Evolutionary conservation across 2,329 filamentous ascomycete genomes (phyloP).

Genomic region (Pyrenochaeta sp.): DNA sequence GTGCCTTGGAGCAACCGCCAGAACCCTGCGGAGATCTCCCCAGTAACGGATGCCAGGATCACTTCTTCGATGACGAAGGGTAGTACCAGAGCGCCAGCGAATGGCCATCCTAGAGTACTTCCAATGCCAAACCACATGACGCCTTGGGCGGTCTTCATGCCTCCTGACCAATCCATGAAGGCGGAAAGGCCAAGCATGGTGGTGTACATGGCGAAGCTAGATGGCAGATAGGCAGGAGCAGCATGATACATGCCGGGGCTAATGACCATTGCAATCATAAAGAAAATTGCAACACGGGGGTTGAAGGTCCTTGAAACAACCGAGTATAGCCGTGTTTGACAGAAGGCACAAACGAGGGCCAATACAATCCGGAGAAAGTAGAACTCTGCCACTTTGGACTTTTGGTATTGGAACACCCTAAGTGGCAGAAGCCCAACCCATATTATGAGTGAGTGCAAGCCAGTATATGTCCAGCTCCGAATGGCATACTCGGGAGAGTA

Average conservation of each 20-base stretch:
- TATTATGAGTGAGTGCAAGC: slow-evolving; percentile 77
- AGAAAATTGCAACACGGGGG: slow-evolving; percentile 83
- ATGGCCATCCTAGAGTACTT: slow-evolving; percentile 91
- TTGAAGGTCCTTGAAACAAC: slow-evolving; percentile 80
- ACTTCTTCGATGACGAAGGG: slow-evolving; percentile 85
- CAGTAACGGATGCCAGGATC: slow-evolving; percentile 61
- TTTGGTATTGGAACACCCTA: slow-evolving; percentile 28
- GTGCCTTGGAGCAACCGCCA: slow-evolving; percentile 73
- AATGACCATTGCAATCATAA: slow-evolving; percentile 70
- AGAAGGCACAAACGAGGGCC: slow-evolving; percentile 78
- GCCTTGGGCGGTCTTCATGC: slow-evolving; percentile 79
- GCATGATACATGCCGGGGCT: slow-evolving; percentile 96
- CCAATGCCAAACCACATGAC: slow-evolving; percentile 92
- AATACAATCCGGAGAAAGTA: slow-evolving; percentile 83
- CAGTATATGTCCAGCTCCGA: slow-evolving; percentile 91
- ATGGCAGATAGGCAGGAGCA: slow-evolving; percentile 85
- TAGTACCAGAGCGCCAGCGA: slow-evolving; percentile 80
- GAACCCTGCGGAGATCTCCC: slow-evolving; percentile 68
- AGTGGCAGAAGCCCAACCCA: slow-evolving; percentile 68
- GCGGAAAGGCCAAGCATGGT: slow-evolving; percentile 84
- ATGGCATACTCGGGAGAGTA: slow-evolving; percentile 96
- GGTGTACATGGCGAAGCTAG: slow-evolving; percentile 96
- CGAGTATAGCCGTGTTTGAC: slow-evolving; percentile 82
- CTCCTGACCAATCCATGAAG: slow-evolving; percentile 89
- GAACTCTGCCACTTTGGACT: slow-evolving; percentile 72